A percentile compares a stretch with the other conserved stretches of the same genome.
Conservation (phyloP, 257 asterid species). For the Salvia splendens region DNA sequence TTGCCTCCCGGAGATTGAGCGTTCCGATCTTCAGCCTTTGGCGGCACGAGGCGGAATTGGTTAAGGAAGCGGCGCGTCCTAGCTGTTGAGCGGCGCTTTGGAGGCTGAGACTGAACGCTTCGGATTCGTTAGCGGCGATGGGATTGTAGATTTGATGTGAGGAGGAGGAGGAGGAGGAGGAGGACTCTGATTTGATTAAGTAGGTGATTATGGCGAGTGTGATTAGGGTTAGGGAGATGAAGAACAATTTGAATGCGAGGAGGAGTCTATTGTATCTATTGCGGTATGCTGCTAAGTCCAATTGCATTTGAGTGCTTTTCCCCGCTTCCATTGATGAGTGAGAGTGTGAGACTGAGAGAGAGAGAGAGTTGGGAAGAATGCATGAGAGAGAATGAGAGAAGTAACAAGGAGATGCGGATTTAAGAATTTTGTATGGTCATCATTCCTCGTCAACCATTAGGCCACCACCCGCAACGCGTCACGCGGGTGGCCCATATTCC, state of each 20-base stretch:
- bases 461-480: no score
- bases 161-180: neutral
- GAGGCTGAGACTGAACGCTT: slow-evolving; percentile 30
- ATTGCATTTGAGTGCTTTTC: neutral
- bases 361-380: neutral
- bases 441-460: no score
- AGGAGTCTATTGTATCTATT: slow-evolving; percentile 21
- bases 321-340: slow-evolving; percentile 16
- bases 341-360: neutral
- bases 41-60: neutral
- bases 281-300: slow-evolving; percentile 6
- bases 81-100: slow-evolving; percentile 22
- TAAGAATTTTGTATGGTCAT: no score
- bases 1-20: slow-evolving; percentile 15
- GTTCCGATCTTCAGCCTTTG: neutral
- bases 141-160: neutral
- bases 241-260: slow-evolving; percentile 17
- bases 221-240: slow-evolving; percentile 26
- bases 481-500: no score
- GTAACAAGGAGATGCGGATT: no score
- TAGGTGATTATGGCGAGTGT: slow-evolving; percentile 26
- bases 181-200: slow-evolving; percentile 13
- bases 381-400: neutral
- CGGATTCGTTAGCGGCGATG: slow-evolving; percentile 2
- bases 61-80: neutral